Base-by-base conservation (phyloP, 805 yeast species). In the Ogataea methanolica region DNA sequence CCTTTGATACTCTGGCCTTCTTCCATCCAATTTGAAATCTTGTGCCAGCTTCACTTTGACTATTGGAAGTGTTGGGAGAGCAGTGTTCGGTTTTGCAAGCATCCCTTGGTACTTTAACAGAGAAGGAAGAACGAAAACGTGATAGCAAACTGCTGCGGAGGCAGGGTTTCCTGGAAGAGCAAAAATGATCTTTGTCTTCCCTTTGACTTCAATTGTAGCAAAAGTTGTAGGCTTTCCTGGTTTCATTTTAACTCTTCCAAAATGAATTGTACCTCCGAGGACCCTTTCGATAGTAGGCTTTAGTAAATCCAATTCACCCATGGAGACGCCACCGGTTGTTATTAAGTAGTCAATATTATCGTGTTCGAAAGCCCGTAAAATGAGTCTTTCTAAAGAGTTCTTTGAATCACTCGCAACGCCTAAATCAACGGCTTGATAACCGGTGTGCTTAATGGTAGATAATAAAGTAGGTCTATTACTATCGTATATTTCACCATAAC, bases 201-300 rank as follows among this genome's bases (percentile, higher is more conserved):
- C 57, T 9, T 50, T 46, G 11, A 36, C 7, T 14, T 48, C 54
- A 0, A 78, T 75, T 0, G 80, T 75, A 0, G 81, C 82, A 65
- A 76, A 78, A 1, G 83, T 78, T 1, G 80, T 73, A 2, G 83
- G 83, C 51, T 78, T 78, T 0, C 83, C 83, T 1, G 83, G 83
- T 52, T 78, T 78, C 80, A 78, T 78, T n/a, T 70, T 70, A 6
- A 78, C 80, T 38, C 82, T 60, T 5, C 83, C 83, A 56, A 78
- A 78, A 49, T 75, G 79, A 35, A 78, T 73, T 0, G 49, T 54
- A 1, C 80, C 82, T 0, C 63, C 61, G 16, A 78, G 52, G 11
- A 49, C 50, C 34, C 70, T 56, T 48, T 74, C 76, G 22, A 78
- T 73, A 0, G 72, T 65, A 0, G 82, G 81, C 47, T 78, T 78